phyloP scores from a whole-genome alignment of 345 rosid genomes.

The Capsella bursapastoris region DNA sequence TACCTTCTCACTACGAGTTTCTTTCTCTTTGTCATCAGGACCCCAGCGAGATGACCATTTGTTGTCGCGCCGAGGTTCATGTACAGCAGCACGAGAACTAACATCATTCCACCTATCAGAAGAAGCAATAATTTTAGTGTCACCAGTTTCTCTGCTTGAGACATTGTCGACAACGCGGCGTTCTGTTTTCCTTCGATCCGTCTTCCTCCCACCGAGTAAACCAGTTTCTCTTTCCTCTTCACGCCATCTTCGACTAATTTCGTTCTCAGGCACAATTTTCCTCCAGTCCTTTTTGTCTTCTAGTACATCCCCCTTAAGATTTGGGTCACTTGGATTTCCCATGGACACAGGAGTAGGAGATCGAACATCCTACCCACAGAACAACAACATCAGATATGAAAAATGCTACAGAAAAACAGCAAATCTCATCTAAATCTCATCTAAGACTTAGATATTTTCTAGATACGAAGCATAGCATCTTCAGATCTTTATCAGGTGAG shows the following conservation, averaged over 20 bases:
- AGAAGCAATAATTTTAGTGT: conserved; percentile 57
- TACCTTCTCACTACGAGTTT: conserved; percentile 62
- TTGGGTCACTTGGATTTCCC: conserved; percentile 54
- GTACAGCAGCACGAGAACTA: conserved; percentile 65
- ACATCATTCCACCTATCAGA: conserved; percentile 77
- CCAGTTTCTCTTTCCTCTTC: conserved; percentile 89
- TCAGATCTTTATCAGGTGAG: neutral
- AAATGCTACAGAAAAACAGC: neutral
- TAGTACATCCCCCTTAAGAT: conserved; percentile 68
- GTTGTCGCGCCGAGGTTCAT: conserved; percentile 81
- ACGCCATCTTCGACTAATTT: conserved; percentile 69
- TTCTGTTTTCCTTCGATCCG: conserved; percentile 65
- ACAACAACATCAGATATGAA: conserved; percentile 17
- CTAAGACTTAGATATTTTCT: neutral
- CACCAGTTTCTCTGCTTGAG: conserved; percentile 49
- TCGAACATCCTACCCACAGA: conserved; percentile 55
- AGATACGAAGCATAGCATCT: conserved; percentile 33
- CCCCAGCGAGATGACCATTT: conserved; percentile 99
- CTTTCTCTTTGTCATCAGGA: conserved; percentile 92
- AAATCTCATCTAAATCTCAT: conserved; percentile 6
- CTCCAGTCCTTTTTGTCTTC: conserved; percentile 75
- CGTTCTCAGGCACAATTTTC: conserved; percentile 54
- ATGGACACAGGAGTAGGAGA: conserved; percentile 48
- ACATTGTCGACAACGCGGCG: conserved; percentile 54
- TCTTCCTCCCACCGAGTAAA: conserved; percentile 63